Base-by-base conservation (phyloP, 148 eudicot species). In the Fagopyrum esculentum region DNA sequence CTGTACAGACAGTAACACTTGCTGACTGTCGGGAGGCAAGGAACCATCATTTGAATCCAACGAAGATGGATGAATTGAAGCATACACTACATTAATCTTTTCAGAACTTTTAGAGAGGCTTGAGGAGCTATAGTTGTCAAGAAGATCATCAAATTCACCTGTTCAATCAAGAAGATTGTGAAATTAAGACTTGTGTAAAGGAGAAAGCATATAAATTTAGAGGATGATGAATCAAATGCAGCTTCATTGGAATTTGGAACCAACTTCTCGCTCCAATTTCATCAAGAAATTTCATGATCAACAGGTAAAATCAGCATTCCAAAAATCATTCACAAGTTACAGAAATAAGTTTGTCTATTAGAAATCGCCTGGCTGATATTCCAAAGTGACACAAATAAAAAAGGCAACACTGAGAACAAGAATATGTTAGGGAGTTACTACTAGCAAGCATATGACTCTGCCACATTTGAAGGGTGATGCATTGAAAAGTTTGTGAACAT, bases 81-180 rank as follows among this genome's bases (percentile, higher is more conserved):
- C 57, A 72, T 89, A 89, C 45, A 74, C 75, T 71, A 91, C 83
- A 73, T 73, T 71, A 80, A 95, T 81, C 63, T 82, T 83, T 74
- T 84, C 87, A 22, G 22, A 49, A 72, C 89, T 76, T 51, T 88
- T 86, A 82, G 78, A 60, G 15, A 75, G 77, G 74, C 73, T 64
- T 63, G 82, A 88, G 26, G 90, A 86, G 77, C 79, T 84, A 79
- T 68, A 81, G 76, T 74, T 82, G 78, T 87, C 96, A 87, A 95
- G 89, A 81, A 89, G 85, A 78, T 92, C 99, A 82, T 95, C 99
- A 85, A 92, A 95, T 84, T 95, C 99, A 80, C 99, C 99, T 95
- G 87, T 40, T 45, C 46, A 66, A 43, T 35, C 35, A 66, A 40
- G 35, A 44, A 63, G 45, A 63, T 63, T 29, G 16, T 35, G 69